These are phyloP conservation scores for Carallia pectinifolia DNA, from an alignment of 345 rosid genomes.

Conservation along the genomic window DNA sequence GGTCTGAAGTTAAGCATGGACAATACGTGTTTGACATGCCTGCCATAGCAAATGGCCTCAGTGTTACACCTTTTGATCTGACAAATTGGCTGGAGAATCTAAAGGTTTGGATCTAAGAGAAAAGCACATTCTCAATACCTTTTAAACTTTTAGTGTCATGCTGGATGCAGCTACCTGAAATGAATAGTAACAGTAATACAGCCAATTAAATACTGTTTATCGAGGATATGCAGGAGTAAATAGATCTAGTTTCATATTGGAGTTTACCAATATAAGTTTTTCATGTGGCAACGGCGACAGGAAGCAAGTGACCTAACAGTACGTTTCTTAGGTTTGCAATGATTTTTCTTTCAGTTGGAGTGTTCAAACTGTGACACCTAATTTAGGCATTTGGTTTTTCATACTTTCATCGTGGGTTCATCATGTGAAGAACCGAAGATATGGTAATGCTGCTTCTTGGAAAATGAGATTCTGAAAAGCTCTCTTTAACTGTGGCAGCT, in stretches of 20 bases:
- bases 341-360: constrained; percentile 1
- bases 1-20: constrained; percentile 70
- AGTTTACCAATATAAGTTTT: no score
- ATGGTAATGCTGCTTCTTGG: constrained; percentile 1
- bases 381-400: neutral
- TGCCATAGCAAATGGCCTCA: constrained; percentile 55
- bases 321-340: neutral
- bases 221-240: no score
- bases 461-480: neutral
- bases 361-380: neutral
- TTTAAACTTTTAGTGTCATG: neutral
- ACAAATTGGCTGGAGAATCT: constrained; percentile 62
- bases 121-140: neutral
- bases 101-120: constrained; percentile 48
- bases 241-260: no score
- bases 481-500: neutral
- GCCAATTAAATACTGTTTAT: no score
- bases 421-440: neutral
- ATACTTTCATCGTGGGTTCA: neutral
- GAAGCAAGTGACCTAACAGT: neutral
- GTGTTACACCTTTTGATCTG: constrained; percentile 50
- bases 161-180: neutral
- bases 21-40: constrained; percentile 66
- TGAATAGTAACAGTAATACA: neutral
- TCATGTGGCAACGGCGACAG: no score